Percentiles rank a stretch among this genome's conserved stretches.
phyloP scores from a whole-genome alignment of 257 asterid genomes.

The Capsicum chinense region DNA sequence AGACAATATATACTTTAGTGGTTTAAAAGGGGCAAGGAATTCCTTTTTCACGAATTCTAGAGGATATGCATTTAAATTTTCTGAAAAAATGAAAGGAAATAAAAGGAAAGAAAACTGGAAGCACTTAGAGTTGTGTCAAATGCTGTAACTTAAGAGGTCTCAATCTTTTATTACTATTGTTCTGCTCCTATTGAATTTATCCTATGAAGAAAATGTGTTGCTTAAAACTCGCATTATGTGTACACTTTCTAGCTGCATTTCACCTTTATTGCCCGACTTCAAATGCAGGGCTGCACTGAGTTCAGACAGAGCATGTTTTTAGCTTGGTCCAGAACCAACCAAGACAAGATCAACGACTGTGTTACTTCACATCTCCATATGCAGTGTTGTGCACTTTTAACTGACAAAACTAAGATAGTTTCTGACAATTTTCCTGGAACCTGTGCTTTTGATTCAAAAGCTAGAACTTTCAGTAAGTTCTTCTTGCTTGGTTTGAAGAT shows the following conservation, averaged over 20 bases:
- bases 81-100: not conserved
- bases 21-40: not conserved
- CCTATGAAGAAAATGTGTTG: constrained; percentile 12
- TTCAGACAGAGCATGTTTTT: constrained; percentile 7
- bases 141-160: not conserved
- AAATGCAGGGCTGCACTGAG: constrained; percentile 16
- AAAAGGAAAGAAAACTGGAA: constrained; percentile 2
- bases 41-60: not conserved
- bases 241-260: constrained; percentile 2
- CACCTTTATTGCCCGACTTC: not conserved
- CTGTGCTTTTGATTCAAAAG: not conserved
- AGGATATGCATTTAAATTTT: constrained; percentile 11
- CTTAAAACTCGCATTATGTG: not conserved
- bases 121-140: not conserved
- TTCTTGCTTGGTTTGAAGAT: constrained; percentile 9
- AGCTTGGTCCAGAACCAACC: not conserved
- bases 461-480: constrained; percentile 12
- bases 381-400: constrained; percentile 7
- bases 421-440: constrained; percentile 14
- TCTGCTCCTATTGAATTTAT: not conserved
- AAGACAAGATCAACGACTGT: not conserved
- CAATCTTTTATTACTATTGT: not conserved
- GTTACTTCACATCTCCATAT: constrained; percentile 18
- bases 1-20: not conserved
- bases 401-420: not conserved